Base-by-base conservation (phyloP, 345 rosid species). In the Eutrema japonicum region DNA sequence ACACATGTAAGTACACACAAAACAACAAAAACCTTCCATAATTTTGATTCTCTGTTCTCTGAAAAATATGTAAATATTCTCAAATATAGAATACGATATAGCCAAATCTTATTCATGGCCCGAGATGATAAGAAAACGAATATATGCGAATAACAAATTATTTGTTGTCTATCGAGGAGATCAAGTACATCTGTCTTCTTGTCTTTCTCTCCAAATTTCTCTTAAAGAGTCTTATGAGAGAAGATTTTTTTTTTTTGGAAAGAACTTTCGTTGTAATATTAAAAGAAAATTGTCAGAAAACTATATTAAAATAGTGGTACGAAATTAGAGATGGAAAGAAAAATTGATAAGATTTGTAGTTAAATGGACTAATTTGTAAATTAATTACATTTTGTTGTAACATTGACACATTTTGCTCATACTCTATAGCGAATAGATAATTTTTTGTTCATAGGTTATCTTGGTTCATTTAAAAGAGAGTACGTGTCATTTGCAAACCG, bases 141-240 rank as follows among this genome's bases (percentile, higher is more conserved):
- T 64, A 71, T 65, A 50, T 59, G 50, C 45, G 64, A 77, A 66
- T 65, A 59, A 43, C 45, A 72, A 43, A 32, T 54, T 22, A 26
- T 32, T 77, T 65, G 71, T 50, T 71, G 63, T 64, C 40, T 30
- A 51, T 33, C 73, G 76, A 65, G 72, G 63, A 59, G 68, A 65
- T 77, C 77, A 48, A 64, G 68, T 56, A 59, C 81, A 77, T 72
- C 81, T 77, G 77, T 77, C 77, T 66, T 51, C 64, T 71, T 71
- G 71, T 71, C 64, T 43, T 59, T 57, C 48, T 71, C 59, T 48
- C 37, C 29, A 9, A 37, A 12, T 50, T 56, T 55, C 6, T 57
- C 60, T 56, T 77, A 56, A 67, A 51, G 11, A 16, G 62, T 68
- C 53, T 30, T 68, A 42, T 36, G 70, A 38, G 36, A 49, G 35